Conservation (phyloP, 2,329 filamentous ascomycete species). For the Sporothrix variecibatus region DNA sequence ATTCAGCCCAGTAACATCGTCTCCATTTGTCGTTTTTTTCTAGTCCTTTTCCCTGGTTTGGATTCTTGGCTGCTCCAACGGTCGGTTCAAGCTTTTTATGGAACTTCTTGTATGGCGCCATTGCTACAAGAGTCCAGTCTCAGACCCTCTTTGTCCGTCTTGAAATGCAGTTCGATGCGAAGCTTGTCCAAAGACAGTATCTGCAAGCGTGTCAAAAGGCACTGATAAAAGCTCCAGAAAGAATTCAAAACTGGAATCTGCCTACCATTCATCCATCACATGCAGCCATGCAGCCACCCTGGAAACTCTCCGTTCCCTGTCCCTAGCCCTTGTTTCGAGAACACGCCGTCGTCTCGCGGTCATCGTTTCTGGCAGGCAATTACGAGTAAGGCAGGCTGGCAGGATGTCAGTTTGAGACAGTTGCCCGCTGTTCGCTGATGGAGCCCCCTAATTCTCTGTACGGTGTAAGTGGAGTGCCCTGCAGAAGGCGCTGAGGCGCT, state of each 20-base stretch:
- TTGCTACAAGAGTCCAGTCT: background rate
- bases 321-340: background rate
- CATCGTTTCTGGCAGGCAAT: background rate
- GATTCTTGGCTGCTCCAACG: background rate
- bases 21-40: background rate
- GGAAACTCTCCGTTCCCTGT: background rate
- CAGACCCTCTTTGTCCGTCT: background rate
- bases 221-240: background rate
- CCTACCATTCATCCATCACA: background rate
- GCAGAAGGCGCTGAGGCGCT: background rate
- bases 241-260: background rate
- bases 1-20: background rate
- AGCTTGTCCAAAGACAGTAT: constrained; percentile 14
- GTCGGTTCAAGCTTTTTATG: constrained; percentile 3
- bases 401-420: background rate
- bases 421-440: background rate
- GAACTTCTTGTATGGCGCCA: background rate
- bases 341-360: background rate
- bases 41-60: background rate
- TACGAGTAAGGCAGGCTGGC: background rate
- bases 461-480: background rate
- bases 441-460: background rate
- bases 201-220: background rate
- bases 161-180: background rate
- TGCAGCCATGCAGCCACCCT: background rate